Evolutionary conservation across 345 rosid genomes (phyloP).

Genomic region (Cochlearia excelsa): DNA sequence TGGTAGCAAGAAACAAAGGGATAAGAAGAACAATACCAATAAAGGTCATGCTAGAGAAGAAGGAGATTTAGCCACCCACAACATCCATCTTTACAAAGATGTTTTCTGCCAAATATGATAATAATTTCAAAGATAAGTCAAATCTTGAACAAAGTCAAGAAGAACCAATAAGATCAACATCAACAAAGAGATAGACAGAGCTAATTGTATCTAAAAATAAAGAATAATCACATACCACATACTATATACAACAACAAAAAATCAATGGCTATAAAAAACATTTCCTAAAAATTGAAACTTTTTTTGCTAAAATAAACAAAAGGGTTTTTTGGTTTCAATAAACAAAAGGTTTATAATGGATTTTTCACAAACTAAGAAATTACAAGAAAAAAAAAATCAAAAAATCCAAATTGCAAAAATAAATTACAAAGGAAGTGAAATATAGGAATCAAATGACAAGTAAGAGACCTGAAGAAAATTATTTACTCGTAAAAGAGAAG

Average conservation of each 20-base stretch:
- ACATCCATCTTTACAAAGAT: conserved; percentile 55
- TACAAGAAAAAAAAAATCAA: too few species aligned
- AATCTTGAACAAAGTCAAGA: conserved; percentile 16
- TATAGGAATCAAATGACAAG: too few species aligned
- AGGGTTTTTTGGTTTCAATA: too few species aligned
- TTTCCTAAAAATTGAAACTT: too few species aligned
- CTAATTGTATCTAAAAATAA: not conserved
- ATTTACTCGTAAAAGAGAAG: too few species aligned
- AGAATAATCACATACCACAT: conserved; percentile 24
- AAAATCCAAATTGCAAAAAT: too few species aligned
- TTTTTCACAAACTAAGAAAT: too few species aligned
- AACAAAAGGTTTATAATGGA: too few species aligned
- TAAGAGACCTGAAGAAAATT: too few species aligned
- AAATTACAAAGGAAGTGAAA: too few species aligned
- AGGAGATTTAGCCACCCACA: conserved; percentile 54
- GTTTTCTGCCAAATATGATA: conserved; percentile 27
- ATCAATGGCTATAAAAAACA: too few species aligned
- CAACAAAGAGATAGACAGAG: conserved; percentile 18
- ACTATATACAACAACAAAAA: not conserved
- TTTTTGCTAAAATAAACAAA: too few species aligned
- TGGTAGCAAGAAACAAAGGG: not conserved
- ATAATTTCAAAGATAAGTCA: conserved; percentile 21
- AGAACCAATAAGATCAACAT: conserved; percentile 25
- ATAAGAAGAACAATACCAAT: conserved; percentile 38
- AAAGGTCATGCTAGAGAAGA: conserved; percentile 43